Evolutionary conservation across 768 basidiomycete species (phyloP), one percentile per base, ranked within the genome.

Genomic region (Glaciozyma martinii): DNA sequence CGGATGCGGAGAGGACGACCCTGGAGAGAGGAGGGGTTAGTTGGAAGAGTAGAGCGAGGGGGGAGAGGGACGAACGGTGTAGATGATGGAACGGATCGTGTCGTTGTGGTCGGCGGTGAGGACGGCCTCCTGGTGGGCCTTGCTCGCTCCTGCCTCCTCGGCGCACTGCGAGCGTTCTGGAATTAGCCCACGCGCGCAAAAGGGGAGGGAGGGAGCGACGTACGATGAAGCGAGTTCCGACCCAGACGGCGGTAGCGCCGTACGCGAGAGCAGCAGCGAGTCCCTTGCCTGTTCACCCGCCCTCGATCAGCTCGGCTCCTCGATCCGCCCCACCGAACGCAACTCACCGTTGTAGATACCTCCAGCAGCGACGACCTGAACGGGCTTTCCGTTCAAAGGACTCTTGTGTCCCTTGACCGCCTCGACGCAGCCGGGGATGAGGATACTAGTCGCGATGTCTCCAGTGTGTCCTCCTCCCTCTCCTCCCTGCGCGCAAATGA

Each of bases 391-490:
- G 0, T 86, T 94, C 66, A 95, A 77, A 15, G 90, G 85, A 0
- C 87, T 53, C 88, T 69, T 79, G 86, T 77, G 80, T 81, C 47
- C 47, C 74, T 84, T 87, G 74, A 86, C 85, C n/a, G 33, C 55
- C 23, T 32, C 55, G 29, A 94, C 90, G 72, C 87, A 89, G 0
- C 90, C 90, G 13, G 91, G 90, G 66, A 97, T 90, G 70, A 97
- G 83, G 74, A 97, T 83, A 19, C 86, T 85, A 3, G 88, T 86
- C 2, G 91, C 83, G 13, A 86, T 83, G 67, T 88, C 85, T 29
- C 92, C 92, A 0, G 92, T 94, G 80, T 91, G 90, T 19, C 89
- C 89, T 60, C 90, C 90, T 44, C 88, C 92, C 77, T 95, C 92
- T 30, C 90, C 89, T 3, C 87, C 91, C 78, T 94, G 65, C 5